Percentiles rank a stretch among this genome's conserved stretches.
phyloP scores from a whole-genome alignment of 1,284 basidiomycete genomes.

The Pseudozyma sp. region DNA sequence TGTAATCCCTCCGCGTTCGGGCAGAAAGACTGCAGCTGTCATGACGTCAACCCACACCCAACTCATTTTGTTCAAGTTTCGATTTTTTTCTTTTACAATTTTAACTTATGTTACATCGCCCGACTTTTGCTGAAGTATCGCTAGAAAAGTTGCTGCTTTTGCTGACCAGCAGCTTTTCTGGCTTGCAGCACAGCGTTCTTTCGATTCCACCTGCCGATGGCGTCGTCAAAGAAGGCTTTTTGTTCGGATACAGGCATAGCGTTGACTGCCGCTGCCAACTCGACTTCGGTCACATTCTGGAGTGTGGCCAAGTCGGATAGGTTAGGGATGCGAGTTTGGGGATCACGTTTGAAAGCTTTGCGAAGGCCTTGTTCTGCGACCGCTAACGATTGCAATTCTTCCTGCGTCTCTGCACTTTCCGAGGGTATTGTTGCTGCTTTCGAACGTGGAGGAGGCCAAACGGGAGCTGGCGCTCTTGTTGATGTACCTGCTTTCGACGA shows the following conservation, averaged over 20 bases:
- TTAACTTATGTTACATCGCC: too few species aligned
- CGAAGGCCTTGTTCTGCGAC: constrained; percentile 23
- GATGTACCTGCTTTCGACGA: constrained; percentile 3
- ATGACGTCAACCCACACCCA: constrained; percentile 26
- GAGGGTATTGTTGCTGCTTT: neutral
- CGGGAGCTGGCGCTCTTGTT: neutral
- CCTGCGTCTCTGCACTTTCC: constrained; percentile 4
- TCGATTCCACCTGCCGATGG: constrained; percentile 30
- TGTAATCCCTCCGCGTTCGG: neutral
- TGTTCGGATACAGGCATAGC: constrained; percentile 27
- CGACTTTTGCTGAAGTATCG: neutral
- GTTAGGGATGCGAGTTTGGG: constrained; percentile 9
- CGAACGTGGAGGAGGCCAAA: constrained; percentile 29
- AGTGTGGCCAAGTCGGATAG: constrained; percentile 24
- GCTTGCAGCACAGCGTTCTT: constrained; percentile 3
- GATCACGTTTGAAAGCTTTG: constrained; percentile 9
- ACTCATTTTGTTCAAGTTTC: neutral
- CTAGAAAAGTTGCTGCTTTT: constrained; percentile 30
- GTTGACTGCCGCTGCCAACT: constrained; percentile 31
- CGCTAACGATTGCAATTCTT: constrained; percentile 27
- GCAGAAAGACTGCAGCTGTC: constrained; percentile 19
- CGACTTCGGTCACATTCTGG: constrained; percentile 31
- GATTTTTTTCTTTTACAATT: too few species aligned
- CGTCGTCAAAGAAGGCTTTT: constrained; percentile 31
- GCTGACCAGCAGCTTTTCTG: constrained; percentile 10